A percentile compares a stretch with the other conserved stretches of the same genome.
phyloP scores from a whole-genome alignment of 2,329 filamentous ascomycete genomes.

The Elsinoe necatrix region DNA sequence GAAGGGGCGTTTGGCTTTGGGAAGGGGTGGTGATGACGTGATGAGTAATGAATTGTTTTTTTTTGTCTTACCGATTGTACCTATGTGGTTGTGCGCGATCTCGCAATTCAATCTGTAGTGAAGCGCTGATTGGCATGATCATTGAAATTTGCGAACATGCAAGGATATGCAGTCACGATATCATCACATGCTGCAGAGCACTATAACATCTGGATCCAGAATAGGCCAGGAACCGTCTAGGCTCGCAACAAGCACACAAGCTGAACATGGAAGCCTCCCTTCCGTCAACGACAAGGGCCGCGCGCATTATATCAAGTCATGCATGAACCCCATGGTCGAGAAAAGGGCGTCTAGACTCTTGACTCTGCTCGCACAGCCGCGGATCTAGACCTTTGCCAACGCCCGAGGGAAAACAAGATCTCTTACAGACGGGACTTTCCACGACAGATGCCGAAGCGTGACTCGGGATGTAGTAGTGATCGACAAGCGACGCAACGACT shows the following conservation, averaged over 20 bases:
- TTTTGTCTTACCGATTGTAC: neutral
- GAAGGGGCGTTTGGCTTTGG: neutral
- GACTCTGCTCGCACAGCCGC: neutral
- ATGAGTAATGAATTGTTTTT: neutral
- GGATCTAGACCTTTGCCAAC: neutral
- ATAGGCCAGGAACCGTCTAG: neutral
- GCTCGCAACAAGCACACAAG: neutral
- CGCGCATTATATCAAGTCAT: neutral
- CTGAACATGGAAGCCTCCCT: neutral
- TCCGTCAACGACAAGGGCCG: neutral
- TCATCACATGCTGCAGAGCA: neutral
- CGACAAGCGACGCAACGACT: neutral
- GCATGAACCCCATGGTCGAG: neutral
- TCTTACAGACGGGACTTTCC: neutral
- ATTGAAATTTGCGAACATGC: too few relatives aligned
- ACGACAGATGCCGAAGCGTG: neutral
- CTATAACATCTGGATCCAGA: neutral
- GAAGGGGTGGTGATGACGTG: neutral
- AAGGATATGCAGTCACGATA: neutral
- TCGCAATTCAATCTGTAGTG: neutral
- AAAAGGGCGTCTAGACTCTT: neutral
- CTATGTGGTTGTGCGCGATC: neutral
- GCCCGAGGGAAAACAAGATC: neutral
- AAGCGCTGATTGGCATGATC: neutral
- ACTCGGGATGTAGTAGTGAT: neutral